A percentile compares a stretch with the other conserved stretches of the same genome.
These are phyloP conservation scores for Pyrenophora teres DNA, from an alignment of 2,329 filamentous ascomycete genomes.

Conservation along the genomic window DNA sequence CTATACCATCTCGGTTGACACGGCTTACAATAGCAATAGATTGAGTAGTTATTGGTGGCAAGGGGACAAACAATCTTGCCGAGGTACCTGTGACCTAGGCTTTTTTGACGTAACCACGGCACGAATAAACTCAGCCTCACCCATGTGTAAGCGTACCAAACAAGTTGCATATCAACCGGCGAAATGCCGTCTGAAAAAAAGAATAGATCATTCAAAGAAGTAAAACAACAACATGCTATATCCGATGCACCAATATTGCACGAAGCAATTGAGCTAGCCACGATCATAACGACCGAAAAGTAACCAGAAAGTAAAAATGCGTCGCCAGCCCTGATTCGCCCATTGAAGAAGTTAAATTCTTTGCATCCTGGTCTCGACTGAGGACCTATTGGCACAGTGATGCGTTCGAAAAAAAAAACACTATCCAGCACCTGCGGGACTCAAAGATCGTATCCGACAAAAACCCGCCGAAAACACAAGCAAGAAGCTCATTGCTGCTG, in stretches of 20 bases:
- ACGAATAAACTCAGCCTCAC: too few relatives aligned
- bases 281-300: neutral
- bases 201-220: too few relatives aligned
- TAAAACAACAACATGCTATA: neutral
- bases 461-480: too few relatives aligned
- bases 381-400: too few relatives aligned
- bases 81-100: neutral
- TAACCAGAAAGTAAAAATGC: too few relatives aligned
- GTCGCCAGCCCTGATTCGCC: neutral
- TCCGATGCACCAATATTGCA: neutral
- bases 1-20: neutral
- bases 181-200: too few relatives aligned
- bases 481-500: constrained; percentile 2
- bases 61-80: neutral
- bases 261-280: neutral
- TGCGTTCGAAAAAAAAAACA: too few relatives aligned
- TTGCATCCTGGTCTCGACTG: too few relatives aligned
- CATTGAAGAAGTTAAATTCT: too few relatives aligned
- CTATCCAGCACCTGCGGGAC: too few relatives aligned
- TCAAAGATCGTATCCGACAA: too few relatives aligned
- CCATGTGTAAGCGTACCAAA: neutral
- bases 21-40: neutral
- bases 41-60: neutral
- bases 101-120: neutral
- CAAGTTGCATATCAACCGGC: too few relatives aligned